Conservation (phyloP, 495 filamentous ascomycete genomes). For the Aspergillus coremiiformis region DNA sequence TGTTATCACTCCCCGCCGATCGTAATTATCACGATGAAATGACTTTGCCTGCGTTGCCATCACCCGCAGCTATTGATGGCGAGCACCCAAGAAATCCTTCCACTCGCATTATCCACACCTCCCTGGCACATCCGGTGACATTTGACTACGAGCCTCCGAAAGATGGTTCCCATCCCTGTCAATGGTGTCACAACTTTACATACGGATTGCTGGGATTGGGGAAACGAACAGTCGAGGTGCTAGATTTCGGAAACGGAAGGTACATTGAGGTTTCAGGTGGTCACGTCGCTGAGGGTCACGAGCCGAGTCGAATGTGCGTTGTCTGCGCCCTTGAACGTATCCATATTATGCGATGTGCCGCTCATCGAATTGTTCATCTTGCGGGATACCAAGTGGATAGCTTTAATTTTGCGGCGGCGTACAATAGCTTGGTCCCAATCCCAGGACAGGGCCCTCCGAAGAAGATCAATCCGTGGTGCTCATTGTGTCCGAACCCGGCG, state of each 20-base stretch:
- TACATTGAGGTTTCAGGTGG: constrained; percentile 27
- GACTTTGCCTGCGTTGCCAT: not conserved
- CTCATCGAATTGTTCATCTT: constrained; percentile 24
- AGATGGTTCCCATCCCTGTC: constrained; percentile 21
- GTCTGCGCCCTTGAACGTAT: constrained; percentile 28
- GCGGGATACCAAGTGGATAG: constrained; percentile 6
- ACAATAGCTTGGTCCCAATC: constrained; percentile 14
- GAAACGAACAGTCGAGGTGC: constrained; percentile 17
- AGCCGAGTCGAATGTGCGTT: constrained; percentile 32
- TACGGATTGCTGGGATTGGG: constrained; percentile 35
- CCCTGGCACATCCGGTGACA: constrained; percentile 31
- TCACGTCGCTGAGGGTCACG: constrained; percentile 20
- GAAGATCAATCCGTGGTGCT: constrained; percentile 30
- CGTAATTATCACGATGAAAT: too few species aligned
- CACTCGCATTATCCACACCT: constrained; percentile 22
- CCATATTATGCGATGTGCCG: constrained; percentile 23
- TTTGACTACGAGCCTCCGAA: constrained; percentile 25
- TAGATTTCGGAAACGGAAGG: constrained; percentile 19
- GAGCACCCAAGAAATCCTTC: not conserved
- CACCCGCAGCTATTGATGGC: not conserved
- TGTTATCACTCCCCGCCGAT: not conserved
- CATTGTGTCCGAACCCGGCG: constrained; percentile 33
- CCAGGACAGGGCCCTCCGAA: not conserved
- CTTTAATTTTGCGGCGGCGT: constrained; percentile 21
- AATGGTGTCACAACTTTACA: constrained; percentile 30